Conservation (phyloP, 2,329 filamentous ascomycete species). For the Tolypocladium ovalisporum region DNA sequence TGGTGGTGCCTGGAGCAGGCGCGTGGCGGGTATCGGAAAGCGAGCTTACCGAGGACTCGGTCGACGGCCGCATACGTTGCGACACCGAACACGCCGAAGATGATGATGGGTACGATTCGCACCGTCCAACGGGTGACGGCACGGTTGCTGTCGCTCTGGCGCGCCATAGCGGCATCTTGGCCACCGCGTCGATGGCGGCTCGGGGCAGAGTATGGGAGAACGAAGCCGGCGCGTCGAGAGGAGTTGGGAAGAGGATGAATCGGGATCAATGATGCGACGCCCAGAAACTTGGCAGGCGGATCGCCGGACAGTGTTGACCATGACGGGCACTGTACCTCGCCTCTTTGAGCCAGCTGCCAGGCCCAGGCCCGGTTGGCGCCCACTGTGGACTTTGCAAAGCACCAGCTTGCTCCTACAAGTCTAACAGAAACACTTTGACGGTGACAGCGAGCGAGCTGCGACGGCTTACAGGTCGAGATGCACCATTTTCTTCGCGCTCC, state of each 20-base stretch:
- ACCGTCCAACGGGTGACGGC: slow-evolving; percentile 21
- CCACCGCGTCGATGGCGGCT: slow-evolving; percentile 1
- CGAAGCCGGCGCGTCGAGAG: neutral
- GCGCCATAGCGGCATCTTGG: slow-evolving; percentile 21
- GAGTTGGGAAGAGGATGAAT: neutral
- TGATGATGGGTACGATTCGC: slow-evolving; percentile 57
- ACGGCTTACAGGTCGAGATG: no score
- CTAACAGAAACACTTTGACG: no score
- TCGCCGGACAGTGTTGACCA: neutral
- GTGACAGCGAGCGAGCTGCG: no score
- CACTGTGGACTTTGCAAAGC: no score
- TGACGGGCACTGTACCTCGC: neutral
- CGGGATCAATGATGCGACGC: neutral
- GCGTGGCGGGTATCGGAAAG: no score
- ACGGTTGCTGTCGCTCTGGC: slow-evolving; percentile 14
- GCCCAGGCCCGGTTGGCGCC: no score
- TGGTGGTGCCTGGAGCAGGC: neutral
- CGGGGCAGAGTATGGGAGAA: neutral
- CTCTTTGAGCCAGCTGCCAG: neutral
- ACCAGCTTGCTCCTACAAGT: no score
- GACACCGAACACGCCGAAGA: slow-evolving; percentile 56
- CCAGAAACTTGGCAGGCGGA: neutral
- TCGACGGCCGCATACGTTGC: slow-evolving; percentile 61
- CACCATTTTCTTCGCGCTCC: no score
- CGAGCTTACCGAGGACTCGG: slow-evolving; percentile 51